Evolutionary conservation across 106 monocot species (phyloP).

Genomic region (Dioscorea zingiberensis): DNA sequence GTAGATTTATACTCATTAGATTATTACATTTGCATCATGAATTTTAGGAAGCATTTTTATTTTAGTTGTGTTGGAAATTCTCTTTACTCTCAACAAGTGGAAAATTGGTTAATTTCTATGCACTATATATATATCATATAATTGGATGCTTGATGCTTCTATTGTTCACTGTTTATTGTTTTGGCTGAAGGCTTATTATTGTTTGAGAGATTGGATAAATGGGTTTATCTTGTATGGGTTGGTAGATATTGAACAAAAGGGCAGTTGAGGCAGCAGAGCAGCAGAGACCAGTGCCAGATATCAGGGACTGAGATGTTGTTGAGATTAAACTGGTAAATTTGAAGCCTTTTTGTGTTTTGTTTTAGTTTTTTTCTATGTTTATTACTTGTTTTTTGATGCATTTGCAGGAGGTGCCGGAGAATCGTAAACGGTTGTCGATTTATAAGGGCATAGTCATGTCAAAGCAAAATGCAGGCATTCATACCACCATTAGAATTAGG

Average conservation of each 20-base stretch:
- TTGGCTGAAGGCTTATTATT: too few species aligned
- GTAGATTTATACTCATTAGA: too few species aligned
- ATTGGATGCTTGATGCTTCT: too few species aligned
- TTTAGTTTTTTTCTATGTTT: not conserved
- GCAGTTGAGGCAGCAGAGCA: constrained; percentile 57
- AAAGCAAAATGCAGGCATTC: constrained; percentile 86
- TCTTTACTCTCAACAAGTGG: too few species aligned
- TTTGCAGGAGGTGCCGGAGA: constrained; percentile 79
- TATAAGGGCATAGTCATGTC: constrained; percentile 94
- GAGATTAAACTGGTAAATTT: constrained; percentile 59
- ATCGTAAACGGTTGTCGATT: constrained; percentile 58
- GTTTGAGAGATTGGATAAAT: too few species aligned
- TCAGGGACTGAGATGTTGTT: constrained; percentile 62
- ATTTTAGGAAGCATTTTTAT: too few species aligned
- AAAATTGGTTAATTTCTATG: too few species aligned
- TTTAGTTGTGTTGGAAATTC: too few species aligned
- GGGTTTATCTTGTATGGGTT: not conserved
- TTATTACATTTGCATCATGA: too few species aligned
- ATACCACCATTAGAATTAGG: constrained; percentile 89
- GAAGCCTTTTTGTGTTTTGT: not conserved
- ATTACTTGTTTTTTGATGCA: not conserved
- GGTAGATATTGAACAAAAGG: constrained; percentile 62
- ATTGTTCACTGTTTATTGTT: too few species aligned
- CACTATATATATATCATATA: too few species aligned
- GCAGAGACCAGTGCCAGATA: constrained; percentile 57